Evolutionary conservation across 306 rosid species (phyloP), one percentile per base, ranked within the genome.

Genomic region (Pyrus bretschneideri): DNA sequence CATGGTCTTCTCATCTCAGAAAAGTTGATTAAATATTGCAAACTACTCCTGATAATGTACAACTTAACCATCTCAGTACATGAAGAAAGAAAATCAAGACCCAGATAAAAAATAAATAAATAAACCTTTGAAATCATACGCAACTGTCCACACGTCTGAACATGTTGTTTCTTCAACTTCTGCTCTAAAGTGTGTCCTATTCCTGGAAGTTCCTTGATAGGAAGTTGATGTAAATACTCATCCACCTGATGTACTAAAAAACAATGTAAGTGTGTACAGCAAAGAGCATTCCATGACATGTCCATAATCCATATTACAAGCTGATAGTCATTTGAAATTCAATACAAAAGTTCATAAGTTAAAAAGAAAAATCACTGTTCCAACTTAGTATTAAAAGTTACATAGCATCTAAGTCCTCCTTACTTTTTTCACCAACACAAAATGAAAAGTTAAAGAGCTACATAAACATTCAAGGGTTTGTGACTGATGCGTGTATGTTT

Each of bases 171-270:
- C 88, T 81, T 94, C 90, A 94, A 85, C 79, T 89, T 94, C 84
- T 92, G 92, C 86, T 82, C 92, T 74, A 90, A 84, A 86, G 80
- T 87, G 80, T 78, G 71, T 40, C 98, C 98, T 78, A 94, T 89
- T 76, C 98, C 97, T 44, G 98, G 98, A 83, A 94, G 96, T 72
- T 83, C 86, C 81, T 85, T 85, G 64, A 92, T 90, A 73, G 97
- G 92, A 78, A 94, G 91, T 82, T 79, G 91, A 81, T 73, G 38
- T 78, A 94, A 86, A 84, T 87, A 87, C 76, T 87, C 90, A 75
- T 87, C 93, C 66, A 86, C 97, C 98, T 94, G 82, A 66, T 81
- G 81, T 67, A 74, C 70, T 9, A 55, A 76, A 78, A 77, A 65
- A 38, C 40, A 71, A 30, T 68, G 30, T 79, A 62, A 71, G 35